Conservation (phyloP, 148 eudicot species). For the Diospyros kaki region DNA sequence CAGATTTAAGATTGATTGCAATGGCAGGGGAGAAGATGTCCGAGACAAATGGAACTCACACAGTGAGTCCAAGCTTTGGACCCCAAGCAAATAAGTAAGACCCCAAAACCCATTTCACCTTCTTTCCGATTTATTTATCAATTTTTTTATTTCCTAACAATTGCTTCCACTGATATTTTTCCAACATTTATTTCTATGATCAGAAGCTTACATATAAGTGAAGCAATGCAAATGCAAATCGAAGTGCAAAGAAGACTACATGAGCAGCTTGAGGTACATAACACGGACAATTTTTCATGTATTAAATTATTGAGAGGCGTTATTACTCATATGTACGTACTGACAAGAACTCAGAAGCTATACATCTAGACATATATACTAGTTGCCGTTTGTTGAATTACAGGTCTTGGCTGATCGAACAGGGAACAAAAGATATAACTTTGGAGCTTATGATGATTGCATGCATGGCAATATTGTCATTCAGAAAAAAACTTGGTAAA, state of each 20-base stretch:
- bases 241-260: constrained; percentile 90
- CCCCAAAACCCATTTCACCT: neutral
- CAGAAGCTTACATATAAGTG: constrained; percentile 76
- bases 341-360: too few species aligned
- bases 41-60: constrained; percentile 48
- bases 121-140: constrained; percentile 5
- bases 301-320: neutral
- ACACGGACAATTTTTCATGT: neutral
- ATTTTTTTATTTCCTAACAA: constrained; percentile 4
- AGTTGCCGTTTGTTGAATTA: too few species aligned
- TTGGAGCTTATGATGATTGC: too few species aligned
- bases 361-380: too few species aligned
- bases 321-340: too few species aligned
- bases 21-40: constrained; percentile 40
- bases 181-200: constrained; percentile 12
- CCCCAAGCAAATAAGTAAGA: constrained; percentile 63
- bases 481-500: neutral
- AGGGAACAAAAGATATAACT: too few species aligned
- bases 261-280: constrained; percentile 90
- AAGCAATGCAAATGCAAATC: constrained; percentile 90
- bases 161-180: neutral
- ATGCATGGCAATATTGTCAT: too few species aligned
- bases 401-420: too few species aligned
- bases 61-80: constrained; percentile 38
- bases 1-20: constrained; percentile 25